These are phyloP conservation scores for Xylariaceae sp. DNA, from an alignment of 2,329 filamentous ascomycete species.

Conservation along the genomic window DNA sequence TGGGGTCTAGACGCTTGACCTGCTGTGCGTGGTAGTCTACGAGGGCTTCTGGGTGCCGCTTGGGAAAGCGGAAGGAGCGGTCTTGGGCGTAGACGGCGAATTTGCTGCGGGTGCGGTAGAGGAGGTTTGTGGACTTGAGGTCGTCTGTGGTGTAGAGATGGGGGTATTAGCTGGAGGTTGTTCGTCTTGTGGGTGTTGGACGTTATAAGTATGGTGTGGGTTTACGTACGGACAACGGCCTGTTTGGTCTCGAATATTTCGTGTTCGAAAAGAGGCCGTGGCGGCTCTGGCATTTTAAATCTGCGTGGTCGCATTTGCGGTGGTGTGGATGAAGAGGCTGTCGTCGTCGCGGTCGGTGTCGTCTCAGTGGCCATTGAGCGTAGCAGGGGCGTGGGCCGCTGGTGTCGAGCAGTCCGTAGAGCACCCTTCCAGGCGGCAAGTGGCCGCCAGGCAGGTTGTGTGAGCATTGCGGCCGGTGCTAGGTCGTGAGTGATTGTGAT, in stretches of 20 bases:
- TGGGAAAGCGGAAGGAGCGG: constrained; percentile 50
- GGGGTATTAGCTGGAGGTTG: background rate
- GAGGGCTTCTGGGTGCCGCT: constrained; percentile 59
- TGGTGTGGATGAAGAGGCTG: constrained; percentile 5
- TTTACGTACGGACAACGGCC: constrained; percentile 3
- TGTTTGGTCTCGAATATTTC: constrained; percentile 14
- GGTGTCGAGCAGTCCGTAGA: constrained; percentile 55
- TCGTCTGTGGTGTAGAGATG: constrained; percentile 5
- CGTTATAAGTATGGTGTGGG: background rate
- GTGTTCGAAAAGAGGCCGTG: background rate
- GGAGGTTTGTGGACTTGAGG: background rate
- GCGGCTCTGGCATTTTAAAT: constrained; percentile 13
- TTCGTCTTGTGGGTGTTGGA: constrained; percentile 3
- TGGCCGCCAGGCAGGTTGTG: constrained; percentile 59
- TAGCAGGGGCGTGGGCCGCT: constrained; percentile 33
- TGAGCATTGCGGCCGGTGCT: constrained; percentile 48
- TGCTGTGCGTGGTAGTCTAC: constrained; percentile 63
- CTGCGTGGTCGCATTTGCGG: background rate
- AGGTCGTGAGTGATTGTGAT: constrained; percentile 1
- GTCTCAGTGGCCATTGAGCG: constrained; percentile 47
- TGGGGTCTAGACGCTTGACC: constrained; percentile 74
- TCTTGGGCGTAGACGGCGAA: constrained; percentile 55
- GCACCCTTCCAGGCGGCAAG: constrained; percentile 66
- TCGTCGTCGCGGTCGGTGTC: constrained; percentile 16
- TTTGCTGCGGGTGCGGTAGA: constrained; percentile 32